A percentile compares a stretch with the other conserved stretches of the same genome.
phyloP scores from a whole-genome alignment of 805 yeast species.

The Nematodospora valgi region DNA sequence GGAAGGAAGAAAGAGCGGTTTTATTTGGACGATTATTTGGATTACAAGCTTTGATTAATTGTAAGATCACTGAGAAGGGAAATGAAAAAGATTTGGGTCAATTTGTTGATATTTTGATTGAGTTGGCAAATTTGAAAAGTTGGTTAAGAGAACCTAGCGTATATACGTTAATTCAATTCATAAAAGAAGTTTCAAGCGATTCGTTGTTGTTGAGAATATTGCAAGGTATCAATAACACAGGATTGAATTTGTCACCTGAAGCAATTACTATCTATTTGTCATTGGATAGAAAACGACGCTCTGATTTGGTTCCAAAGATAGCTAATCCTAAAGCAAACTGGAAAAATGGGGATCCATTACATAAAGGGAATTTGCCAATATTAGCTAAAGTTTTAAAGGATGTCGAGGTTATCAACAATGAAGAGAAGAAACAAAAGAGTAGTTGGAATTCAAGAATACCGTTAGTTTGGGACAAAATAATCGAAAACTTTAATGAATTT shows the following conservation, averaged over 20 bases:
- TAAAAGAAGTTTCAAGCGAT: conserved; percentile 13
- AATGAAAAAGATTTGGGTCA: conserved; percentile 16
- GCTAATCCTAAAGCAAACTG: conserved; percentile 41
- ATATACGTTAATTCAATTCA: conserved; percentile 61
- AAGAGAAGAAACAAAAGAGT: conserved; percentile 52
- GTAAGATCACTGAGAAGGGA: conserved; percentile 27
- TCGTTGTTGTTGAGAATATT: conserved; percentile 32
- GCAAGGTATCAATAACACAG: conserved; percentile 44
- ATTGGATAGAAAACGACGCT: conserved; percentile 34
- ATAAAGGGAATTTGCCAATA: conserved; percentile 60
- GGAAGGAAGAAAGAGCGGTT: conserved; percentile 77
- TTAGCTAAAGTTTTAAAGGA: conserved; percentile 66
- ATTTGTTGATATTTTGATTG: conserved; percentile 48
- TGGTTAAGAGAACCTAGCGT: conserved; percentile 87
- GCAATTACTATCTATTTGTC: conserved; percentile 72
- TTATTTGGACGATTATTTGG: conserved; percentile 86
- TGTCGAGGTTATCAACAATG: conserved; percentile 38
- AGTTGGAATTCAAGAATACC: conserved; percentile 75
- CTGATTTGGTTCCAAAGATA: conserved; percentile 9
- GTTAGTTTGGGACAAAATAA: conserved; percentile 67
- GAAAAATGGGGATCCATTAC: conserved; percentile 71
- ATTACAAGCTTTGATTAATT: conserved; percentile 63
- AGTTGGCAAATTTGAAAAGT: conserved; percentile 60
- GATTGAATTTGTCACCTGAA: conserved; percentile 67
- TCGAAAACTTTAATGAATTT: conserved; percentile 37